These are phyloP conservation scores for Thymus quinquecostatus DNA, from an alignment of 257 asterid species.

Conservation along the genomic window DNA sequence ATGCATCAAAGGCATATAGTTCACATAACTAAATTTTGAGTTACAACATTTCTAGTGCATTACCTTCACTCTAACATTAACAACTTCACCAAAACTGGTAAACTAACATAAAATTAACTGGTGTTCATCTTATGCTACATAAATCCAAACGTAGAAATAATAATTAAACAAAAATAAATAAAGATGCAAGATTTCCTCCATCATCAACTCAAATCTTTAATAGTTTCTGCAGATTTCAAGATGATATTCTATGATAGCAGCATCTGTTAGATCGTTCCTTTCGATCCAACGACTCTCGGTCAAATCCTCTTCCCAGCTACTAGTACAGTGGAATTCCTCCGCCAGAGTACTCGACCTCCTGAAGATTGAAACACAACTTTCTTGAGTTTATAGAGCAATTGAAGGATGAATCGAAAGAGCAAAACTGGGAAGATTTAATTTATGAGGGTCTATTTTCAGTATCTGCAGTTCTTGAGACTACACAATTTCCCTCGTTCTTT, in stretches of 20 bases:
- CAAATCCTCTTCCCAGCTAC: constrained; percentile 17
- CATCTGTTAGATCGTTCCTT: constrained; percentile 9
- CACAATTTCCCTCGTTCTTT: background rate
- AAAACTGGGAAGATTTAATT: background rate
- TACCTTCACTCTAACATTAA: background rate
- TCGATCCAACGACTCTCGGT: constrained; percentile 14
- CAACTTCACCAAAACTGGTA: background rate
- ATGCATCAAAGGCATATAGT: no score
- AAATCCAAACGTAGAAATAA: no score
- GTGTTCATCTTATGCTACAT: background rate
- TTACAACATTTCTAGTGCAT: background rate
- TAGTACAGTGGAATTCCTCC: constrained; percentile 73
- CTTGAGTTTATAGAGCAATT: background rate
- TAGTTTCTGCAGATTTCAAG: constrained; percentile 22
- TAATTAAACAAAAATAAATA: no score
- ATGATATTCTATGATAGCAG: background rate
- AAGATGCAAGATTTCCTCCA: constrained; percentile 22
- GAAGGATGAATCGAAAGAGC: background rate
- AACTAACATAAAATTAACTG: background rate
- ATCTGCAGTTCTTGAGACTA: background rate
- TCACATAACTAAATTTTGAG: no score
- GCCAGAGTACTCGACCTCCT: constrained; percentile 97
- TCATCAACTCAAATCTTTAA: constrained; percentile 23
- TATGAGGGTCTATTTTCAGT: background rate
- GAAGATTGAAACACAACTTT: constrained; percentile 19